Evolutionary conservation across 1,139 yeast genomes (phyloP), one percentile per base, ranked within the genome.

Genomic region (Blastobotrys buckinghamii): DNA sequence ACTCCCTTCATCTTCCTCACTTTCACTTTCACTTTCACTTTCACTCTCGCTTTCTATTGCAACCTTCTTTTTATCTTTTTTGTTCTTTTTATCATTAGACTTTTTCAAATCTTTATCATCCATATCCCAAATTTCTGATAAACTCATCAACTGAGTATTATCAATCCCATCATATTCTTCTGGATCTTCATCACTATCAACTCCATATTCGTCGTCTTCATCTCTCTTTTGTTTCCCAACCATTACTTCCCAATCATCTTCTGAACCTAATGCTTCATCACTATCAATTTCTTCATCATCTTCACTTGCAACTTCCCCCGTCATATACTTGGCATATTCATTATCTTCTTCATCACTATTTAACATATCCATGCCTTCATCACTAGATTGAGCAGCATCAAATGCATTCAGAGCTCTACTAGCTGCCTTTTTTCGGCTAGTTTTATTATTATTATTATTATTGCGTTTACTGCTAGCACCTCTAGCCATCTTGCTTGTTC

Each of bases 91-190:
- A 61, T 48, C 19, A 44, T 48, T 16, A 36, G 45, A 24, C 17
- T 53, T 22, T 22, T 22, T 22, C 4, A 7, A 4, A 59, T 61
- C 22, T 65, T 38, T 68, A 33, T 81, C 89, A 62, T 86, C 95
- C 70, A 81, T 66, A 64, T 85, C 97, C 96, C 96, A 89, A 6
- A 87, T 90, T 58, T 83, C 89, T 7, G 95, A 84, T 43, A 89
- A 72, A 0, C 95, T 78, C 48, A 85, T 77, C 51, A 89, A 72
- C 58, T 87, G 85, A 34, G 69, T 71, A 63, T 87, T 96, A 59
- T 89, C 96, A 44, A 78, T 65, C 59, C 82, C 77, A 42, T 51
- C 57, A 36, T 56, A 59, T n/a, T 54, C 61, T 12, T 68, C 70
- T 55, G 78, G 72, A 29, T 61, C 71, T 52, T 63, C 66, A 17